Evolutionary conservation across 1,284 basidiomycete species (phyloP).

Genomic region (Peniophora sp.): DNA sequence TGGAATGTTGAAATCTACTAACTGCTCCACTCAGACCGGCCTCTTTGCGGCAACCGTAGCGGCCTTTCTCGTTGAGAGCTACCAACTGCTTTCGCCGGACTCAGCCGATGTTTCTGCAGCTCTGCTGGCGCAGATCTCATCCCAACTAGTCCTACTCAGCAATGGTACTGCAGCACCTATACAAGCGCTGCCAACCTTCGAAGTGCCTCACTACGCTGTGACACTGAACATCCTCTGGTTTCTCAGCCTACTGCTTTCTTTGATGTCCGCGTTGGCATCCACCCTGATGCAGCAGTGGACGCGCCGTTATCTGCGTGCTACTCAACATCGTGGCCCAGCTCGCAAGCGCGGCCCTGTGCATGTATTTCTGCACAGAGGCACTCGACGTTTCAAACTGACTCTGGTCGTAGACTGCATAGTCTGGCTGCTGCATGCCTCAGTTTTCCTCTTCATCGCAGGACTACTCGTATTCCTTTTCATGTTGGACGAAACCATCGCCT

Average conservation of each 20-base stretch:
- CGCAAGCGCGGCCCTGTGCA: conserved; percentile 5
- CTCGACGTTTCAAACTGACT: conserved; percentile 1
- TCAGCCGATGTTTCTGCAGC: conserved; percentile 20
- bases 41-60: conserved; percentile 39
- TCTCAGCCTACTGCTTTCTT: conserved; percentile 14
- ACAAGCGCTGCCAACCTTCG: conserved; percentile 1
- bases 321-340: conserved; percentile 13
- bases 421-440: conserved; percentile 2
- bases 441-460: conserved; percentile 7
- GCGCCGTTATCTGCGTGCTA: conserved; percentile 18
- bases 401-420: neutral
- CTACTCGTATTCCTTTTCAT: conserved; percentile 6
- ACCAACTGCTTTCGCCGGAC: conserved; percentile 26
- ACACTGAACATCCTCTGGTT: conserved; percentile 28
- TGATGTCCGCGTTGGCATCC: conserved; percentile 15
- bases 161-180: conserved; percentile 1
- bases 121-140: conserved; percentile 23
- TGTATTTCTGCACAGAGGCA: neutral
- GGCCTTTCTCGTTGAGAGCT: conserved; percentile 34
- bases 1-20: neutral
- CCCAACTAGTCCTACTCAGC: neutral
- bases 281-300: conserved; percentile 18
- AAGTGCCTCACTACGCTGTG: conserved; percentile 14
- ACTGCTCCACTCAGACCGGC: conserved; percentile 19
- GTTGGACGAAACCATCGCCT: conserved; percentile 2